Conservation (phyloP, 2,329 filamentous ascomycete species). For the Botrytis cinerea region DNA sequence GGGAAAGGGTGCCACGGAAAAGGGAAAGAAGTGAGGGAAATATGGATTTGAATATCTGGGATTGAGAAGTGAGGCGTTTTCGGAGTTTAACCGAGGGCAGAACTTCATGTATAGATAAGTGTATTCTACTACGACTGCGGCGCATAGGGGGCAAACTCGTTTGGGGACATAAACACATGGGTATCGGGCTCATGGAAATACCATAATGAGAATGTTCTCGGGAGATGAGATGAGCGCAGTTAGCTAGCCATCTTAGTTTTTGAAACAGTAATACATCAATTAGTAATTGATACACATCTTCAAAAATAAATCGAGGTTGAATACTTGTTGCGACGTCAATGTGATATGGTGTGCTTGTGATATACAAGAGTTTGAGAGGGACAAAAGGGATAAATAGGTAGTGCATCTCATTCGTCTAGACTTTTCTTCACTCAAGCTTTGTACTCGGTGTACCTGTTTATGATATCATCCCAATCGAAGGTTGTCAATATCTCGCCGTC, state of each 20-base stretch:
- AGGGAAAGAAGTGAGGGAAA: conserved; percentile 9
- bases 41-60: neutral
- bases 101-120: neutral
- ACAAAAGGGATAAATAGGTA: neutral
- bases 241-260: neutral
- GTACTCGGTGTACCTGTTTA: neutral
- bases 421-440: neutral
- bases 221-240: neutral
- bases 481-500: neutral
- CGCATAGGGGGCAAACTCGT: neutral
- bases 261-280: neutral
- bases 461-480: neutral
- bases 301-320: neutral
- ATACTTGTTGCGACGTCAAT: neutral
- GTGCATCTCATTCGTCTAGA: neutral
- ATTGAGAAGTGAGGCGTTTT: neutral
- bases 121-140: conserved; percentile 3
- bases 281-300: neutral
- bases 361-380: neutral
- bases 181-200: neutral
- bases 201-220: neutral
- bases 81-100: neutral
- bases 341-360: neutral
- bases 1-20: conserved; percentile 10
- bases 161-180: neutral